Percentiles rank a stretch among this genome's conserved stretches.
Evolutionary conservation across 1,284 basidiomycete genomes (phyloP).

Genomic region (Rugosomyces carneus): DNA sequence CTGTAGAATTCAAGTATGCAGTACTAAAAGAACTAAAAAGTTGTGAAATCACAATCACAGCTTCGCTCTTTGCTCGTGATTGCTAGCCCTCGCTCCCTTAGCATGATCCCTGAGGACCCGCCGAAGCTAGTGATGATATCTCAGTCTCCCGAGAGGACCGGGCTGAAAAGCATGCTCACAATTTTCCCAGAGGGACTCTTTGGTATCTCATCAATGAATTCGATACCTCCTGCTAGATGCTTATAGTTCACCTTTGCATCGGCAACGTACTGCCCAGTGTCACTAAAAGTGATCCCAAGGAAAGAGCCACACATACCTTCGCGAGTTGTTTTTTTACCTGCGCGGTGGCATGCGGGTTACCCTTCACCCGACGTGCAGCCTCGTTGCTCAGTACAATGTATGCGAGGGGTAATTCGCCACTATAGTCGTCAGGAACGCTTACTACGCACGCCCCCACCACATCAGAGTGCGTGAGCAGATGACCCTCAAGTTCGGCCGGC

Average conservation of each 20-base stretch:
- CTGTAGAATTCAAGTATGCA: too few relatives aligned
- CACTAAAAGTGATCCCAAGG: not conserved
- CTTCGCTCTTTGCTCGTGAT: slow-evolving; percentile 5
- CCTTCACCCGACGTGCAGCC: slow-evolving; percentile 33
- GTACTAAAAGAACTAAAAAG: too few relatives aligned
- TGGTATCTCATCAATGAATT: slow-evolving; percentile 62
- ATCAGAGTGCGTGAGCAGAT: slow-evolving; percentile 50
- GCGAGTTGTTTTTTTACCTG: slow-evolving; percentile 36
- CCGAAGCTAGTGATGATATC: slow-evolving; percentile 27
- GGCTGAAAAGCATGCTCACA: slow-evolving; percentile 23
- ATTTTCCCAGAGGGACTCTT: slow-evolving; percentile 73
- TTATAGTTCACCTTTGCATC: slow-evolving; percentile 71
- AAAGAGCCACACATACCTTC: slow-evolving; percentile 26
- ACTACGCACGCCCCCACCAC: slow-evolving; percentile 61
- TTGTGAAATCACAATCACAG: slow-evolving; percentile 6
- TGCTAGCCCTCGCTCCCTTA: slow-evolving; percentile 15
- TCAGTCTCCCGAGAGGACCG: not conserved
- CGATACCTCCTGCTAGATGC: slow-evolving; percentile 58
- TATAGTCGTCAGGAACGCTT: slow-evolving; percentile 70
- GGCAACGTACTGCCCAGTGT: slow-evolving; percentile 50
- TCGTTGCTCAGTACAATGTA: slow-evolving; percentile 55
- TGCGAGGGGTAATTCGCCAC: slow-evolving; percentile 72
- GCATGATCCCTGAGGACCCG: slow-evolving; percentile 37
- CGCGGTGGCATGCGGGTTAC: slow-evolving; percentile 29
- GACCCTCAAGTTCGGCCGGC: slow-evolving; percentile 72